These are phyloP conservation scores for Tephrocybe rancida DNA, from an alignment of 768 basidiomycete genomes.

Conservation along the genomic window DNA sequence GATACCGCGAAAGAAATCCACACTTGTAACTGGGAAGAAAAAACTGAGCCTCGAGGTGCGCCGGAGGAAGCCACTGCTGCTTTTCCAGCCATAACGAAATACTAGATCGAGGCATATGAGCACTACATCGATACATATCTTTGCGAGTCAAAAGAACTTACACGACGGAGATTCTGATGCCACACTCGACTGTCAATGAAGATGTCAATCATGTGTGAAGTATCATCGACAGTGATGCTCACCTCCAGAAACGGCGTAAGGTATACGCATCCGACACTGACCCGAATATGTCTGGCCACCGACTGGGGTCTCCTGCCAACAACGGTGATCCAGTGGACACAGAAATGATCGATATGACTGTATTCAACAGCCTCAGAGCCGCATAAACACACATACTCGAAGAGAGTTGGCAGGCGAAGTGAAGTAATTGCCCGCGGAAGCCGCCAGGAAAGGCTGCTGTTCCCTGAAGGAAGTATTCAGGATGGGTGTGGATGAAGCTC, in stretches of 20 bases:
- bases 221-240: too few relatives aligned
- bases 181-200: slow-evolving; percentile 12
- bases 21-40: slow-evolving; percentile 1
- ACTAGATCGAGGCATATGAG: not conserved
- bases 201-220: too few relatives aligned
- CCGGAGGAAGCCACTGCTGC: not conserved
- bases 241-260: slow-evolving; percentile 10
- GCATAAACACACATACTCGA: not conserved
- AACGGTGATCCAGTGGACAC: slow-evolving; percentile 1
- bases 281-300: slow-evolving; percentile 11
- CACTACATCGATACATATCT: too few relatives aligned
- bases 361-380: not conserved
- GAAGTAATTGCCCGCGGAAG: not conserved
- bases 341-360: slow-evolving; percentile 2
- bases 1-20: slow-evolving; percentile 4
- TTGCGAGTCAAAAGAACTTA: not conserved
- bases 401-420: not conserved
- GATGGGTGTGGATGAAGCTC: slow-evolving; percentile 2
- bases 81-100: not conserved
- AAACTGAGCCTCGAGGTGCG: not conserved
- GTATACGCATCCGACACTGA: slow-evolving; percentile 8
- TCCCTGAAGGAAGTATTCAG: slow-evolving; percentile 8
- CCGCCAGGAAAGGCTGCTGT: slow-evolving; percentile 5
- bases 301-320: slow-evolving; percentile 1
- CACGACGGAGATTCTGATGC: slow-evolving; percentile 10